Conservation (phyloP, 148 eudicot species). For the Cornus kousa region DNA sequence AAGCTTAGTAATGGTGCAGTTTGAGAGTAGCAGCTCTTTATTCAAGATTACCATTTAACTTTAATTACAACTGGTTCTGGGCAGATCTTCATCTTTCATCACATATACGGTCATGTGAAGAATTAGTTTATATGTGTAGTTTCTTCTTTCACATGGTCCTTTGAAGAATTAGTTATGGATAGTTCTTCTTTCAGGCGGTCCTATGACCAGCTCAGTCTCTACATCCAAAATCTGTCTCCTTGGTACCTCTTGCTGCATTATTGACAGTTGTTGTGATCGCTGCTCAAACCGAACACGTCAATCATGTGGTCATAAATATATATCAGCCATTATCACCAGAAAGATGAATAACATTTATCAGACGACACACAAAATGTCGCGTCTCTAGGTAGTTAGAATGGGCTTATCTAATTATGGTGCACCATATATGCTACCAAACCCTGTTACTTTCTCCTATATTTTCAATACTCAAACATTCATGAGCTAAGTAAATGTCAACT, state of each 20-base stretch:
- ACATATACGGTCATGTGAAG: too few species aligned
- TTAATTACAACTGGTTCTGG: background rate
- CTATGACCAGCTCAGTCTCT: constrained; percentile 52
- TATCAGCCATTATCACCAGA: background rate
- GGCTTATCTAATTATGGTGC: too few species aligned
- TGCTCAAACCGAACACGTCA: background rate
- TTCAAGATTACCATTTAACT: background rate
- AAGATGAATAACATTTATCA: too few species aligned
- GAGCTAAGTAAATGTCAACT: background rate
- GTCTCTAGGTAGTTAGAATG: background rate
- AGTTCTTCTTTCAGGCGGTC: constrained; percentile 35
- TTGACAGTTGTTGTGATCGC: background rate
- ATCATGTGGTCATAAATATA: background rate
- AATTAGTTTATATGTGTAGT: background rate
- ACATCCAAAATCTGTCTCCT: constrained; percentile 24
- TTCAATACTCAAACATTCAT: background rate
- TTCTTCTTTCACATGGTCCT: background rate
- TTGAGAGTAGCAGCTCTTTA: background rate
- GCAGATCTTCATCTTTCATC: too few species aligned
- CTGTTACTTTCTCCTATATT: too few species aligned
- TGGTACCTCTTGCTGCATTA: constrained; percentile 6
- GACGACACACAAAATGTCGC: background rate
- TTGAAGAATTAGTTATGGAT: background rate
- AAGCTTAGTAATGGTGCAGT: background rate
- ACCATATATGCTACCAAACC: too few species aligned